A percentile compares a stretch with the other conserved stretches of the same genome.
Conservation (phyloP, 1,139 yeast species). For the Hyphopichia wangnamkhiaoensis region DNA sequence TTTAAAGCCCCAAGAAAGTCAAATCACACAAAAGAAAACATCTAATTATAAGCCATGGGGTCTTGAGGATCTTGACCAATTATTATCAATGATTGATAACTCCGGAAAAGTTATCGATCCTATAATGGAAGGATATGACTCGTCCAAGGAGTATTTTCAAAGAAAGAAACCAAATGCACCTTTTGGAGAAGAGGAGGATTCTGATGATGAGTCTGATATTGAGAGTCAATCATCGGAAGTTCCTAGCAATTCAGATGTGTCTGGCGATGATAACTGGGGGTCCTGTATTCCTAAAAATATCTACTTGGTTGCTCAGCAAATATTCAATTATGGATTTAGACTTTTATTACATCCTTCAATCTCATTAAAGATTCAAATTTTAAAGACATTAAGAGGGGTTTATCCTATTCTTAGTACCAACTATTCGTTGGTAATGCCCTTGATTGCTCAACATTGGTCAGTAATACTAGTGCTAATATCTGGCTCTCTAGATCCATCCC, state of each 20-base stretch:
- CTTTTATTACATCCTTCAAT: slow-evolving; percentile 69
- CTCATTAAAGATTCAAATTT: slow-evolving; percentile 54
- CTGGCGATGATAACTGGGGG: slow-evolving; percentile 50
- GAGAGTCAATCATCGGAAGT: no score
- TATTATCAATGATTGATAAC: slow-evolving; percentile 41
- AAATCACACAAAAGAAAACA: slow-evolving; percentile 14
- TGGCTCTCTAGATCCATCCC: slow-evolving; percentile 16
- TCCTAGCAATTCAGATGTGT: no score
- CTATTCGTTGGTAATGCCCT: slow-evolving; percentile 59
- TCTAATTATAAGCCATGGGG: slow-evolving; percentile 58
- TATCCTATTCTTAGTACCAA: slow-evolving; percentile 68
- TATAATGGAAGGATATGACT: slow-evolving; percentile 25
- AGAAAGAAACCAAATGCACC: slow-evolving; percentile 33
- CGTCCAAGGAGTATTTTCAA: slow-evolving; percentile 34
- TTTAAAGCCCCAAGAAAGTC: slow-evolving; percentile 17
- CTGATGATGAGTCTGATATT: slow-evolving; percentile 54
- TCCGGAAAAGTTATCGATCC: slow-evolving; percentile 38
- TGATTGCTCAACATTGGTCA: slow-evolving; percentile 74
- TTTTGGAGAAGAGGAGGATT: slow-evolving; percentile 32
- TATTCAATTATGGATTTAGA: slow-evolving; percentile 69
- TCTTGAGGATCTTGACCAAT: slow-evolving; percentile 36
- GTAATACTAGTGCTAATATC: slow-evolving; percentile 18
- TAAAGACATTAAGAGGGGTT: slow-evolving; percentile 49
- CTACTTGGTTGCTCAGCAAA: slow-evolving; percentile 59
- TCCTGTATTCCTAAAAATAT: slow-evolving; percentile 63